phyloP scores from a whole-genome alignment of 2,329 filamentous ascomycete species.

The Alternaria arbusti region DNA sequence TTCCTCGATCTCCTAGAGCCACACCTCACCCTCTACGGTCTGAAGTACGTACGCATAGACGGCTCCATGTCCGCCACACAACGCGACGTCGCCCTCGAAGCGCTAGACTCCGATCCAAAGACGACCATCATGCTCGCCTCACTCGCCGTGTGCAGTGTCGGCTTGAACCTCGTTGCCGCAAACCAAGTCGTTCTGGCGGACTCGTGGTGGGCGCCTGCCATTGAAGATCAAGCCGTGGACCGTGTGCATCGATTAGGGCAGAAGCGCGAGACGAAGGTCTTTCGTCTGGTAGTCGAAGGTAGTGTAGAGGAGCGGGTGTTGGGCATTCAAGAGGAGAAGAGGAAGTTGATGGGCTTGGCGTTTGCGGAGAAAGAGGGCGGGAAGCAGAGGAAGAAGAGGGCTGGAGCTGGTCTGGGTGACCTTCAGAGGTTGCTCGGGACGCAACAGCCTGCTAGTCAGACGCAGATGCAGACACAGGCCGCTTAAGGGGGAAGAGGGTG shows the following conservation, averaged over 20 bases:
- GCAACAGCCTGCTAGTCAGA: slow-evolving; percentile 8
- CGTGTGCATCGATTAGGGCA: slow-evolving; percentile 87
- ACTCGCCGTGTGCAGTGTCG: slow-evolving; percentile 81
- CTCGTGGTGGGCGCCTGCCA: slow-evolving; percentile 89
- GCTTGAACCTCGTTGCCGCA: slow-evolving; percentile 83
- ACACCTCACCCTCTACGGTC: slow-evolving; percentile 66
- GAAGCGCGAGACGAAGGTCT: slow-evolving; percentile 77
- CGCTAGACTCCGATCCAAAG: slow-evolving; percentile 69
- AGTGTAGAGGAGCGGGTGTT: slow-evolving; percentile 83
- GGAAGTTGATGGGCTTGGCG: slow-evolving; percentile 76
- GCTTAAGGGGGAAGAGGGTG: background rate
- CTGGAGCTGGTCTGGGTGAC: slow-evolving; percentile 54
- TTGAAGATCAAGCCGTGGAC: slow-evolving; percentile 90
- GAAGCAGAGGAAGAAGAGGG: slow-evolving; percentile 54
- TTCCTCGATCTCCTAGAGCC: slow-evolving; percentile 75
- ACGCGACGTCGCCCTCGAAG: slow-evolving; percentile 74
- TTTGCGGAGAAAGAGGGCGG: slow-evolving; percentile 74
- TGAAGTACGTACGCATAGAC: slow-evolving; percentile 76
- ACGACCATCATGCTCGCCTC: slow-evolving; percentile 82
- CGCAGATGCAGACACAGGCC: background rate
- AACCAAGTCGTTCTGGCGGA: slow-evolving; percentile 86
- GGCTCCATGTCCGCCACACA: slow-evolving; percentile 74
- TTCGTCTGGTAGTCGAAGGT: slow-evolving; percentile 79
- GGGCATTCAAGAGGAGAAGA: slow-evolving; percentile 78
- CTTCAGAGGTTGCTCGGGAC: slow-evolving; percentile 50